These are phyloP conservation scores for Suillus weaverae DNA, from an alignment of 768 basidiomycete species.

Conservation along the genomic window DNA sequence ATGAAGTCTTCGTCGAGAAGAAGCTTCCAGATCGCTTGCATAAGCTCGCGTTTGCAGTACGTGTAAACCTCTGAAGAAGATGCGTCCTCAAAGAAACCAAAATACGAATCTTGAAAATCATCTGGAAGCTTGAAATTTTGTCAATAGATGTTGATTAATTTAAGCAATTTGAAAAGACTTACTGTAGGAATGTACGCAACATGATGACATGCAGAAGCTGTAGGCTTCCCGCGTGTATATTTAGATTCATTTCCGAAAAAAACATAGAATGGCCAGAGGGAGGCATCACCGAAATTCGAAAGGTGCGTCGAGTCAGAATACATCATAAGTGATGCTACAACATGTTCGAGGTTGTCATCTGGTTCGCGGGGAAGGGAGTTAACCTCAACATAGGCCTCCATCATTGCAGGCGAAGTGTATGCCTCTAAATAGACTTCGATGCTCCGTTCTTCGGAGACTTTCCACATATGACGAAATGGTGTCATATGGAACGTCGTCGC, in stretches of 20 bases:
- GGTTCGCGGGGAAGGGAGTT: slow-evolving; percentile 13
- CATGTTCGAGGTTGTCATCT: slow-evolving; percentile 12
- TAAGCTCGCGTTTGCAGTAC: neutral
- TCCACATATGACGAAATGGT: slow-evolving; percentile 26
- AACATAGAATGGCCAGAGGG: slow-evolving; percentile 20
- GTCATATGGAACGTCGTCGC: slow-evolving; percentile 22
- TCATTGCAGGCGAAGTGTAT: slow-evolving; percentile 1
- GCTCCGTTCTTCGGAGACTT: neutral
- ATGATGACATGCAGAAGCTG: slow-evolving; percentile 13
- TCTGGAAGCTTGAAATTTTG: neutral
- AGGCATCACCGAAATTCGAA: slow-evolving; percentile 14
- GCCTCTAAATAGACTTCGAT: slow-evolving; percentile 1
- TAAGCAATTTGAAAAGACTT: neutral
- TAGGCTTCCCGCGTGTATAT: slow-evolving; percentile 13
- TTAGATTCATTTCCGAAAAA: slow-evolving; percentile 20
- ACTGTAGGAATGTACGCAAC: slow-evolving; percentile 14
- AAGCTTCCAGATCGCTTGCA: neutral
- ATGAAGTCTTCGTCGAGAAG: neutral
- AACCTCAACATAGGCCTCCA: slow-evolving; percentile 7
- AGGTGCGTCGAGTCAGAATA: slow-evolving; percentile 28
- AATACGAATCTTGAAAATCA: neutral
- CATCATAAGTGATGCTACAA: slow-evolving; percentile 20
- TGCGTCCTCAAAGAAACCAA: neutral
- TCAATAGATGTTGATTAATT: neutral
- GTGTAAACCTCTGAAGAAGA: neutral